Conservation (phyloP, 495 filamentous ascomycete genomes). For the Lasiosphaeris hirsuta region DNA sequence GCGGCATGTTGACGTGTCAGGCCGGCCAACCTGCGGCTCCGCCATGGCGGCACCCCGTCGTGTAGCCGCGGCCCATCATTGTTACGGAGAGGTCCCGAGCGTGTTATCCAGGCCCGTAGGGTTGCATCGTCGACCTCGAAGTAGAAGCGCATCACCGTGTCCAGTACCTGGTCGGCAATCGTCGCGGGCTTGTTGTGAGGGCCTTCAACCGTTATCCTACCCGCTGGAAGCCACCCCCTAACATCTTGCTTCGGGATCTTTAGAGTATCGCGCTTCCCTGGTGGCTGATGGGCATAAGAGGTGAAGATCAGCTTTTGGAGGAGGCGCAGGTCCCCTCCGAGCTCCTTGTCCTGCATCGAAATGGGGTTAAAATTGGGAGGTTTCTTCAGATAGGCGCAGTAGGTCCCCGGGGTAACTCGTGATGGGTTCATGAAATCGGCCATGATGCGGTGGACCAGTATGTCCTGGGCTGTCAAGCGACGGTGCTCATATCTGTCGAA, state of each 20-base stretch:
- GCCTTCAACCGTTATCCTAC: not conserved
- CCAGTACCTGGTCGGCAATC: slow-evolving; percentile 16
- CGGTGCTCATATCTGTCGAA: slow-evolving; percentile 35
- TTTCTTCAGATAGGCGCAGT: not conserved
- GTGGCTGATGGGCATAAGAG: not conserved
- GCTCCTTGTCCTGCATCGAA: slow-evolving; percentile 13
- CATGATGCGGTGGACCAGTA: slow-evolving; percentile 38
- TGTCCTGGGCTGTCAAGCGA: slow-evolving; percentile 28
- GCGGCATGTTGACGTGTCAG: no score
- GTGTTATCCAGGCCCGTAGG: slow-evolving; percentile 24
- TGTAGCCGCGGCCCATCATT: not conserved
- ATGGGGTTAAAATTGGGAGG: slow-evolving; percentile 10
- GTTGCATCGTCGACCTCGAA: slow-evolving; percentile 26
- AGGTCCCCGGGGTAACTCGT: slow-evolving; percentile 15
- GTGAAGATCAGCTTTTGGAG: slow-evolving; percentile 27
- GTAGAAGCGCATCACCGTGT: slow-evolving; percentile 31
- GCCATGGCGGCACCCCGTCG: no score
- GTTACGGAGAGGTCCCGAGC: not conserved
- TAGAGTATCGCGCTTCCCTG: not conserved
- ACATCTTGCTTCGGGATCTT: no score
- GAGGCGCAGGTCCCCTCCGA: slow-evolving; percentile 28
- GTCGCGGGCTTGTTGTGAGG: not conserved
- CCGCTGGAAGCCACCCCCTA: not conserved
- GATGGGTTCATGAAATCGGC: slow-evolving; percentile 28
- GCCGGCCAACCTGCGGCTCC: no score